Evolutionary conservation across 169 alveolate genomes (phyloP), one percentile per base, ranked within the genome.

Genomic region (Plasmodium gonderi): DNA sequence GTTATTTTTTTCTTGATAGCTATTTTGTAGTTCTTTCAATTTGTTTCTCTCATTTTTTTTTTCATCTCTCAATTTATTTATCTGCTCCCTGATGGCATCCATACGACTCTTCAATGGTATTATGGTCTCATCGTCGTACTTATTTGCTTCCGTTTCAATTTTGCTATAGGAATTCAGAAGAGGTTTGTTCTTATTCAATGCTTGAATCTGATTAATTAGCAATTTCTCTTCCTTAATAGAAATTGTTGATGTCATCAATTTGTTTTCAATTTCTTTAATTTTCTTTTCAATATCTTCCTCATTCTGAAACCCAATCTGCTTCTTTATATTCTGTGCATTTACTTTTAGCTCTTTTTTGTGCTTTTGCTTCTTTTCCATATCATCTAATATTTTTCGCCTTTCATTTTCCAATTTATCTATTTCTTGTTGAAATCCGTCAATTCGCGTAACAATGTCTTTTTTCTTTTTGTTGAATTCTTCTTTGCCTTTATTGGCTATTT

Each of bases 151-250:
- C 12, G 94, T 91, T 68, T 94, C 96, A 51, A 94, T 85, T 64
- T 94, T 90, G 54, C 94, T 92, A 8, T 92, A 83, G 40, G 95
- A 91, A 40, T 94, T 95, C 7, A 95, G 89, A 7, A 95, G 81
- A 0, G 95, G 91, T 74, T 92, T 95, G 78, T 96, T 92, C 64
- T 92, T 91, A 42, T 95, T 94, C 76, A 95, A 54, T 77, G 94
- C 96, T 79, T 92, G 96, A 0, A 95, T 91, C 79, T 95, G 96
- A 74, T 85, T 89, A 79, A 95, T 90, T 92, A 95, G 91, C 49
- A 92, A 38, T 92, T 95, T 95, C 85, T 95, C 97, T 91, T 95
- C 97, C 92, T 95, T 95, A 23, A 95, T 91, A 42, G 96, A 85
- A 79, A 95, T 91, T 17, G 96, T 92, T 9, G 97, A 91, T 23